These are phyloP conservation scores for Aspergillus indologenus DNA, from an alignment of 495 filamentous ascomycete species.

Conservation along the genomic window DNA sequence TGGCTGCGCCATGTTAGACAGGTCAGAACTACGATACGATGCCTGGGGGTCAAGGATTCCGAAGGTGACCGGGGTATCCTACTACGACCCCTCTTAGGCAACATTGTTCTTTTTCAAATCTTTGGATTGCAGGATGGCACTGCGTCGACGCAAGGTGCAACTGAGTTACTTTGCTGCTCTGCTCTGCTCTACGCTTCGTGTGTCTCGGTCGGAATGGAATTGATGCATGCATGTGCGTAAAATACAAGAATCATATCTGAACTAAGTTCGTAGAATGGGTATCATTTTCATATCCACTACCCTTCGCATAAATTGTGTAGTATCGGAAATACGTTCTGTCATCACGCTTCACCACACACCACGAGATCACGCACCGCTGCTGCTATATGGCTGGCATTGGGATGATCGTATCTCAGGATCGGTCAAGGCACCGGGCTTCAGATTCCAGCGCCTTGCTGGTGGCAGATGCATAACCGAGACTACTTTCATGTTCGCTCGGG, in stretches of 20 bases:
- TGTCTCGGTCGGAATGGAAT: background rate
- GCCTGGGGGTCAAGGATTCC: background rate
- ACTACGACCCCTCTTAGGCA: background rate
- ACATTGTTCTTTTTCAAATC: background rate
- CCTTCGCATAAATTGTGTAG: background rate
- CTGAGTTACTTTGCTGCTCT: too few species aligned
- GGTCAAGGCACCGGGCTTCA: background rate
- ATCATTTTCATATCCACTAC: background rate
- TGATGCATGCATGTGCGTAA: background rate
- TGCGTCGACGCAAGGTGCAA: too few species aligned
- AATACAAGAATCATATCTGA: background rate
- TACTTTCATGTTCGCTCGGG: background rate
- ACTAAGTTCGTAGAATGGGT: background rate
- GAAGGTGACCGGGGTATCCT: background rate
- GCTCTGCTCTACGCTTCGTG: too few species aligned
- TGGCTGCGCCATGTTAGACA: slow-evolving; percentile 17
- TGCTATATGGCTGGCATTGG: background rate
- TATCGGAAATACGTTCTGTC: background rate
- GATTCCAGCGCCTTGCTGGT: background rate
- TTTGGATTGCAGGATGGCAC: background rate
- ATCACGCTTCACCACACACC: too few species aligned
- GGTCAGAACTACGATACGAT: slow-evolving; percentile 14
- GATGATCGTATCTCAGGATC: background rate
- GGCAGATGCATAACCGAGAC: background rate
- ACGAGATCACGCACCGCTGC: too few species aligned